These are phyloP conservation scores for Glycine soja DNA, from an alignment of 306 rosid genomes.

Conservation along the genomic window DNA sequence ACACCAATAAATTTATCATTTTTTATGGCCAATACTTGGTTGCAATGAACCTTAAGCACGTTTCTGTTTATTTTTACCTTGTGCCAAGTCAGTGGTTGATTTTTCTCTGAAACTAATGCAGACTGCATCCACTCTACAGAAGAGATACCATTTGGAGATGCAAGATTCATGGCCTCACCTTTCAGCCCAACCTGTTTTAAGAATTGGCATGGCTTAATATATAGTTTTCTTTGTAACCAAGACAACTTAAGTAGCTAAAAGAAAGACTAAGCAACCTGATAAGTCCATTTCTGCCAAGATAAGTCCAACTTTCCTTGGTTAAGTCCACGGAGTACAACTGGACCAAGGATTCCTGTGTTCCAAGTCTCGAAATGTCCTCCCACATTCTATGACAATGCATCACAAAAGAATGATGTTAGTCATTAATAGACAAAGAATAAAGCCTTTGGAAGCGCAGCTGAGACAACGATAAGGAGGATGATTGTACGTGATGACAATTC, in stretches of 20 bases:
- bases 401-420: conserved; percentile 32
- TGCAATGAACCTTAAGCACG: conserved; percentile 20
- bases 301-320: conserved; percentile 91
- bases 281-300: conserved; percentile 96
- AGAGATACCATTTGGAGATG: conserved; percentile 72
- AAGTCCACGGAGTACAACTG: conserved; percentile 93
- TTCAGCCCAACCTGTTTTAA: conserved; percentile 84
- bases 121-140: conserved; percentile 87
- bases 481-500: conserved; percentile 3
- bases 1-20: conserved; percentile 41
- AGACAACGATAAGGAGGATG: neutral
- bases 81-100: conserved; percentile 97
- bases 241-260: conserved; percentile 33
- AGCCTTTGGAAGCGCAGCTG: neutral
- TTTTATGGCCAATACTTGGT: conserved; percentile 12
- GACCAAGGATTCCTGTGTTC: conserved; percentile 98
- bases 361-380: conserved; percentile 96
- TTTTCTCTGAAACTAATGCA: conserved; percentile 67
- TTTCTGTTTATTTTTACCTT: conserved; percentile 62
- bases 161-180: conserved; percentile 97
- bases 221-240: conserved; percentile 25
- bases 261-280: conserved; percentile 69
- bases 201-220: conserved; percentile 28
- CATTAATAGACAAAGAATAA: conserved; percentile 13
- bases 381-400: conserved; percentile 69